These are phyloP conservation scores for Boletus vinaceobasis DNA, from an alignment of 768 basidiomycete genomes.

Conservation along the genomic window DNA sequence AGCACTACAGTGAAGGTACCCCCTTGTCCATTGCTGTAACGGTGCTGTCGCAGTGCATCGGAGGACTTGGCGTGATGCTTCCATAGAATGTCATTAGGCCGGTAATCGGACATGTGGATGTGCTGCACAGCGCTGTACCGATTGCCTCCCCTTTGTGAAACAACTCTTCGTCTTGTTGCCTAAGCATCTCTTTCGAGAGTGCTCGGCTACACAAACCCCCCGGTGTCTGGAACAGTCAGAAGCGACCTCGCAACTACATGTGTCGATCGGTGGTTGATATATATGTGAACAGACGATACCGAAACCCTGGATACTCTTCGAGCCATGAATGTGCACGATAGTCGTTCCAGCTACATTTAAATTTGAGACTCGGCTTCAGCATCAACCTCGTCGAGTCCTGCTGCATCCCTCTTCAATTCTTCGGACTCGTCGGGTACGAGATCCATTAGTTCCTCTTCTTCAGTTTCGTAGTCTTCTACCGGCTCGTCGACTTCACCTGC, in stretches of 20 bases:
- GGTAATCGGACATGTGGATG: too few relatives aligned
- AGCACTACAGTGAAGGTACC: too few relatives aligned
- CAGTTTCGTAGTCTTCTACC: slow-evolving; percentile 33
- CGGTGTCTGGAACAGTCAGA: not conserved
- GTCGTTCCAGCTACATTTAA: slow-evolving; percentile 1
- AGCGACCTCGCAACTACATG: not conserved
- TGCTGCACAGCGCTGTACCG: too few relatives aligned
- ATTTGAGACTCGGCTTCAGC: slow-evolving; percentile 5
- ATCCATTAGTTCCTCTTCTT: slow-evolving; percentile 43
- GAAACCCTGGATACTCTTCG: not conserved
- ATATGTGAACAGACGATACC: not conserved
- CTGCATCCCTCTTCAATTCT: slow-evolving; percentile 38
- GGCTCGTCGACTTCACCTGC: slow-evolving; percentile 24
- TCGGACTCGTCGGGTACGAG: slow-evolving; percentile 43
- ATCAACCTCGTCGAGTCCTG: slow-evolving; percentile 34
- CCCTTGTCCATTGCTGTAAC: too few relatives aligned
- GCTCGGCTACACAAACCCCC: too few relatives aligned
- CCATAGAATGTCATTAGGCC: too few relatives aligned
- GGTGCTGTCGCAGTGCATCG: too few relatives aligned
- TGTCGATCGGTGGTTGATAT: not conserved
- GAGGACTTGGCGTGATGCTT: too few relatives aligned
- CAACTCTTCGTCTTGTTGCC: too few relatives aligned
- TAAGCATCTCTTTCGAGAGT: too few relatives aligned
- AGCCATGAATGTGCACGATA: not conserved
- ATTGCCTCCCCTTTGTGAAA: too few relatives aligned